Base-by-base conservation (phyloP, 2,329 filamentous ascomycete genomes). In the Alternaria burnsii region DNA sequence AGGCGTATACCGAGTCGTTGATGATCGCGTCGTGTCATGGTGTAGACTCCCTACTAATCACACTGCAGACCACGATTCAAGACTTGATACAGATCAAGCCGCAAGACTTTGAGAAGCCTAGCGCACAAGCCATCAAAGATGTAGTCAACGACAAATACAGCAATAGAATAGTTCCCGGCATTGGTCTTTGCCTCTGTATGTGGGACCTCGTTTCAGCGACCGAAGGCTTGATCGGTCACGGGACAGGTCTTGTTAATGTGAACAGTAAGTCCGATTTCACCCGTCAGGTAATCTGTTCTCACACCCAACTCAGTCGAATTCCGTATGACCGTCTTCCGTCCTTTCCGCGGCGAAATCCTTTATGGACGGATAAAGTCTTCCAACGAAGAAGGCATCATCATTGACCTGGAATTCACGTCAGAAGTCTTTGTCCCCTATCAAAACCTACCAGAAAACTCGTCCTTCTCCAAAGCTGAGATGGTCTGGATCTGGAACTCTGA, bases 81-180 rank as follows among this genome's bases (percentile, higher is more conserved):
- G 95, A 99, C 83, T 86, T 99, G 70, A 93, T 99, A 69, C 92
- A 97, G 80, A 96, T 99, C 81, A 86, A 88, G 32, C 95, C 95
- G 1, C 87, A 92, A 72, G 92, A 97, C 76, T 97, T 98, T 76
- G 86, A 89, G 62, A 95, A 95, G 79, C 85, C 88, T 62, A 96
- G 92, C 74, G 86, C 88, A 32, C 87, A 93, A 65, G 93, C 93
- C 1, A 92, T 99, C 65, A 93, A 97, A 80, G 94, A 99, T 82
- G 95, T 95, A 72, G 95, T 99, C 81, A 98, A 99, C 78, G 86
- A 89, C 65, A 99, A 99, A 81, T 99, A 97, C 79, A 89, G 94
- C 61, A 97, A 99, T 82, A 95, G 94, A 80, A 90, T 92, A 93
- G 93, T 99, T 63, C 94, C 97, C 76, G 95, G 95, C 75, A 89